Conservation (phyloP, 1,284 basidiomycete species). For the Gastroboletus turbinatus region DNA sequence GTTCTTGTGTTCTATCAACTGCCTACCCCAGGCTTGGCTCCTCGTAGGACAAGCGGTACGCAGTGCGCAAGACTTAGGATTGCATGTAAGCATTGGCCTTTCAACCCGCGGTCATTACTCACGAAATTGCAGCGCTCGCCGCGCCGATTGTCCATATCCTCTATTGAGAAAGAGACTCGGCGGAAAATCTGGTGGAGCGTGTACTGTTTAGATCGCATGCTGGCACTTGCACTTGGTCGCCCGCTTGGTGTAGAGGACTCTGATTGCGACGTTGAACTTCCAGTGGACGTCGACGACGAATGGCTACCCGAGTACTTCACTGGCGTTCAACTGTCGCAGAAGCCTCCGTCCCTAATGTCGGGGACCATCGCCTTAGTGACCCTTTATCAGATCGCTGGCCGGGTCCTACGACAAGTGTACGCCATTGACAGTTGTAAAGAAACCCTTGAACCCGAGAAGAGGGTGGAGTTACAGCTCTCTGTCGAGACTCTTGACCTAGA, state of each 20-base stretch:
- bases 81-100: conserved; percentile 63
- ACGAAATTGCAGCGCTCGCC: conserved; percentile 66
- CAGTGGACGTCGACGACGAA: conserved; percentile 80
- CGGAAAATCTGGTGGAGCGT: conserved; percentile 91
- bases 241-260: conserved; percentile 78
- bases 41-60: conserved; percentile 85
- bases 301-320: conserved; percentile 68
- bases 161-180: conserved; percentile 84
- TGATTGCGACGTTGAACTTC: conserved; percentile 81
- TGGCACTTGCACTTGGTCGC: conserved; percentile 82
- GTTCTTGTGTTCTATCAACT: conserved; percentile 87
- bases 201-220: conserved; percentile 86
- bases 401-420: conserved; percentile 80
- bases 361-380: conserved; percentile 75
- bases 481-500: conserved; percentile 78
- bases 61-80: conserved; percentile 83
- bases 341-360: conserved; percentile 70
- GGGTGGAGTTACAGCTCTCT: conserved; percentile 65
- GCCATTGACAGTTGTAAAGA: conserved; percentile 74
- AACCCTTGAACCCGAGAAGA: conserved; percentile 69
- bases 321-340: conserved; percentile 54
- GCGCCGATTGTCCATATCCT: conserved; percentile 63
- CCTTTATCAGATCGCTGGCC: conserved; percentile 81
- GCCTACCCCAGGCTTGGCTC: conserved; percentile 88
- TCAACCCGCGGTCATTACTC: conserved; percentile 4